Evolutionary conservation across 169 alveolate species (phyloP), one percentile per base, ranked within the genome.

Genomic region (Sarcocystis neurona): DNA sequence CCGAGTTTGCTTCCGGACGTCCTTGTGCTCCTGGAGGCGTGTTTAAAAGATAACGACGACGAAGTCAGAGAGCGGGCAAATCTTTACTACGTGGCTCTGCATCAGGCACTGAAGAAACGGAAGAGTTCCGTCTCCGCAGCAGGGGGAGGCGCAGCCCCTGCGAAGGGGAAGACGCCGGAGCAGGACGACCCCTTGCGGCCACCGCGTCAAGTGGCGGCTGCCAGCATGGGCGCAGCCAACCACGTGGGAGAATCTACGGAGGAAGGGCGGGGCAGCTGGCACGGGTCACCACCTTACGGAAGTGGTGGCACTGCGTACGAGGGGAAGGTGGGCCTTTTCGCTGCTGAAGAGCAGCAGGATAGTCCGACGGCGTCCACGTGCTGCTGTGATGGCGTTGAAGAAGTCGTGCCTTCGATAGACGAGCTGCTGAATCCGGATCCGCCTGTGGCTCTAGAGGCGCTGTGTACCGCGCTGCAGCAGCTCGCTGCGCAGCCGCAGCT

Each of bases 1-100:
- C 89, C 92, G 27, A 8, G 77, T 0, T 79, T 74, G 27, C 77
- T 84, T 15, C 20, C 20, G 8, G 94, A 87, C 72, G 56, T 87
- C 1, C 89, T 79, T 58, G 66, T 72, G 8, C 91, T 91, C 30
- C 87, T 87, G n/a, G 92, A 89, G 58, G 60, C 60, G 20, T 79
- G 92, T 53, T 53, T 41, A 23, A 48, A 56, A 32, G 90, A 91
- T 50, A 86, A 86, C 85, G 94, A 91, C 75, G 94, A 91, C 56
- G 94, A 91, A 48, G 94, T 91, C 37, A 37, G 93, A 0, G 90
- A 85, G 63, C 89, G 91, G 30, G 60, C 84, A 50, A 44, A 60
- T 30, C 74, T 66, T n/a, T 48, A 84, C 56, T 68, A 84, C 89
- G 44, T 56, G 0, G 46, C 79, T 4, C 66, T 70, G 30, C 20